A percentile compares a stretch with the other conserved stretches of the same genome.
Conservation (phyloP, 345 rosid genomes). For the Citrus australasica region DNA sequence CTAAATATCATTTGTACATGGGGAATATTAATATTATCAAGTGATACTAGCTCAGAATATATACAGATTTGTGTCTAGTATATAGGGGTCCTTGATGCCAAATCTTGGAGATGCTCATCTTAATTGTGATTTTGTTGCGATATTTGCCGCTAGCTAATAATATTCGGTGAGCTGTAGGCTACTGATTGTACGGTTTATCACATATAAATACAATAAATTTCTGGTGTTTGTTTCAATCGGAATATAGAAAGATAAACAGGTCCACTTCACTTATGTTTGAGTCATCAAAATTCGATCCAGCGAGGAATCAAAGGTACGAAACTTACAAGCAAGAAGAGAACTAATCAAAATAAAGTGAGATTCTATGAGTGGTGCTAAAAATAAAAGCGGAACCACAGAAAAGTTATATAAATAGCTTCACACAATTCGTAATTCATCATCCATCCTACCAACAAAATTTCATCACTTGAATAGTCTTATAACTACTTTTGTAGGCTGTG, state of each 20-base stretch:
- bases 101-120: too few relatives aligned
- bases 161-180: too few relatives aligned
- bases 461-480: background rate
- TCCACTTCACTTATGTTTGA: constrained; percentile 12
- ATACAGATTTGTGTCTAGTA: too few relatives aligned
- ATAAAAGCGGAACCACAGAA: background rate
- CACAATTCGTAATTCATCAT: background rate
- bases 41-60: too few relatives aligned
- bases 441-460: background rate
- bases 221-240: background rate
- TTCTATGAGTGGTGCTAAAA: constrained; percentile 5
- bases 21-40: too few relatives aligned
- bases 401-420: constrained; percentile 1
- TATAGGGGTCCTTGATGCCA: too few relatives aligned
- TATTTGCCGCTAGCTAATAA: too few relatives aligned
- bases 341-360: background rate
- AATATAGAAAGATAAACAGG: constrained; percentile 1
- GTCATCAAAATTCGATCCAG: constrained; percentile 1
- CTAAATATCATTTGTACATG: too few relatives aligned
- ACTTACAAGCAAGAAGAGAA: background rate
- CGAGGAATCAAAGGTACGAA: background rate
- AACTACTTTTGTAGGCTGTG: background rate
- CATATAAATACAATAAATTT: too few relatives aligned
- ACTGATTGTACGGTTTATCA: too few relatives aligned
- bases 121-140: too few relatives aligned